Evolutionary conservation across 2,329 filamentous ascomycete genomes (phyloP), one percentile per base, ranked within the genome.

Genomic region (Neonectria punicea): DNA sequence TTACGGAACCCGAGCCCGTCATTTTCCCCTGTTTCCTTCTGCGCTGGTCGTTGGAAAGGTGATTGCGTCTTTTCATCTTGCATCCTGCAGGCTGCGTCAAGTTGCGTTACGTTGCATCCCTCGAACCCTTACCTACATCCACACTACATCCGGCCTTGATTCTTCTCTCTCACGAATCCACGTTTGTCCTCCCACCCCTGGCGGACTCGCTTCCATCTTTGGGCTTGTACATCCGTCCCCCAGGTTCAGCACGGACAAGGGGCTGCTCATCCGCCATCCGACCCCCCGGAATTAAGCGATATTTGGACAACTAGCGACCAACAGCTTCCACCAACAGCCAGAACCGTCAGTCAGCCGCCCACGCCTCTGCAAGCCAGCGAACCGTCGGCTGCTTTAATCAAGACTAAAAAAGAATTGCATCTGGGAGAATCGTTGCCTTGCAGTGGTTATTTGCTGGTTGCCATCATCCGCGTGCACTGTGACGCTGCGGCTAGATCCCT

Each of bases 381-480:
- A 16, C 53, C 44, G 44, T n/a, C 47, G 30, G 14, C 39, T 47
- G 20, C 30, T 32, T 47, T 14, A 18, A 58, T 54, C 58, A 58
- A 58, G 50, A 43, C 49, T 44, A 61, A 43, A 43, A 53, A 53
- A 10, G 25, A 32, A 50, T 18, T 50, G 61, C 65, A 67, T 67
- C 39, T 46, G 28, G 53, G 36, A 53, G n/a, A 61, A 57, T 43
- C 43, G 32, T 44, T 43, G 34, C 39, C 47, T 55, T 32, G 55
- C n/a, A 34, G 34, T 50, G 14, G 43, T 46, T 58, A 67, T 67
- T 67, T 61, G 65, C 57, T 51, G 47, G 32, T 65, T 65, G 8
- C 59, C 55, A 50, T 70, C 67, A 59, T 62, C 62, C 72, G 72
- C 72, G 72, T 74, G 72, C 64, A 58, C 57, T 63, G 60, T 65